phyloP scores from a whole-genome alignment of 495 filamentous ascomycete species.

The Podospora conica region DNA sequence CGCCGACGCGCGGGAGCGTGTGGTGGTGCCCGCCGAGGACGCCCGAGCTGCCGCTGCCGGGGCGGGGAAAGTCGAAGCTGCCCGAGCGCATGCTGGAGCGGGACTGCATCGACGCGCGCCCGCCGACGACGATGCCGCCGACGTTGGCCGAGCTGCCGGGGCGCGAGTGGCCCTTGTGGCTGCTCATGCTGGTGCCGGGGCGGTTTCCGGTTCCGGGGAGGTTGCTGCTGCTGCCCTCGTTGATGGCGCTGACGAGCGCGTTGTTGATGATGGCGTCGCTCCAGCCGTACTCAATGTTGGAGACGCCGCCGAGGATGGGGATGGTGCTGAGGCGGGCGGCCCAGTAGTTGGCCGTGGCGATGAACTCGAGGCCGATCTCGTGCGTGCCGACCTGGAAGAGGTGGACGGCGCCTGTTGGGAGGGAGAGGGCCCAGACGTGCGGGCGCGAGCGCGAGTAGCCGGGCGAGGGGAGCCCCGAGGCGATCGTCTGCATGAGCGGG shows the following conservation, averaged over 20 bases:
- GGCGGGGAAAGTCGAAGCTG: constrained; percentile 38
- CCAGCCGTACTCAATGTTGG: constrained; percentile 98
- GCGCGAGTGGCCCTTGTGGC: constrained; percentile 30
- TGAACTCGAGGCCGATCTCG: constrained; percentile 92
- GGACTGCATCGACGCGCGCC: constrained; percentile 38
- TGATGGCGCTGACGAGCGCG: constrained; percentile 52
- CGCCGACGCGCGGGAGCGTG: constrained; percentile 7
- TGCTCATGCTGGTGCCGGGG: constrained; percentile 22
- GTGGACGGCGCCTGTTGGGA: constrained; percentile 91
- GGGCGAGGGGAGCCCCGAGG: constrained; percentile 79
- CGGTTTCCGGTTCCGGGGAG: constrained; percentile 10
- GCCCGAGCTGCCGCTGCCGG: constrained; percentile 59
- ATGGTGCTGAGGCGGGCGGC: constrained; percentile 88
- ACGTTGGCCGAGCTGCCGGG: constrained; percentile 41
- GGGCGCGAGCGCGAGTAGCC: constrained; percentile 88
- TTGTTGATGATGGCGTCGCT: constrained; percentile 80
- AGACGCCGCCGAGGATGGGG: constrained; percentile 83
- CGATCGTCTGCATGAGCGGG: constrained; percentile 85
- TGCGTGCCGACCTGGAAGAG: constrained; percentile 95
- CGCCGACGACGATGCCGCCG: constrained; percentile 7
- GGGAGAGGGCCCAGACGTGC: constrained; percentile 90
- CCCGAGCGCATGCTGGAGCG: constrained; percentile 35
- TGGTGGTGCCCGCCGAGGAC: constrained; percentile 46
- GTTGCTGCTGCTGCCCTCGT: constrained; percentile 27
- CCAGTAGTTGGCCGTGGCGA: constrained; percentile 96